Base-by-base conservation (phyloP, 176 grass and related monocot species). In the Chloris gayana region DNA sequence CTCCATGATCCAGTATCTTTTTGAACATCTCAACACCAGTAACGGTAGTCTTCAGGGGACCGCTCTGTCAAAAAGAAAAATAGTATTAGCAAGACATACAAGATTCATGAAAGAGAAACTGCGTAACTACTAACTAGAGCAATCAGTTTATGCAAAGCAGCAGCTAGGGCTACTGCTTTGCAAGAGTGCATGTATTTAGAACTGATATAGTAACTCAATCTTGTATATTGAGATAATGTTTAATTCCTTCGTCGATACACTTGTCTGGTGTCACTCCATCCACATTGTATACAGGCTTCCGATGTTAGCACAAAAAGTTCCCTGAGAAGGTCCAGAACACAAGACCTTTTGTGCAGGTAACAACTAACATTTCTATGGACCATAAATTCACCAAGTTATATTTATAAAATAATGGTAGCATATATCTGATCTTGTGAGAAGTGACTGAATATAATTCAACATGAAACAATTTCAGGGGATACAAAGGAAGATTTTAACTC, bases 11-110 rank as follows among this genome's bases (percentile, higher is more conserved):
- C 84, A 99, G 71, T 39, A 95, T 95, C 86, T 99, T 99, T 72
- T 95, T 99, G 84, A 99, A 99, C 96, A 99, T 99, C 92, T 99
- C 90, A 42, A 99, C 96, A 64, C 92, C 92, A 77, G 96, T 99
- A 70, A 99, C 96, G 17, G 96, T 99, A 81, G 96, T 93, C 80
- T 95, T 99, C 64, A 95, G 47, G 0, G 96, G 92, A 74, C 90
- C 90, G 81, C 79, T 74, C 96, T 99, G 75, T 58, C 27, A 89
- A 22, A 67, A 86, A 67, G 24, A 81, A 80, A 80, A 41, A 69
- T 51, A 46, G 27, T 54, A 47, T 72, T 41, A 72, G 69, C 14
- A 24, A 14, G 66, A 77, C 31, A 6, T 22, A 72, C 14, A 54
- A 44, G 84, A 71, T 6, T 53, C 51, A 21, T 10, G 15, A 78